Evolutionary conservation across 129 eudicot species (phyloP), one percentile per base, ranked within the genome.

Genomic region (Erigeron canadensis): DNA sequence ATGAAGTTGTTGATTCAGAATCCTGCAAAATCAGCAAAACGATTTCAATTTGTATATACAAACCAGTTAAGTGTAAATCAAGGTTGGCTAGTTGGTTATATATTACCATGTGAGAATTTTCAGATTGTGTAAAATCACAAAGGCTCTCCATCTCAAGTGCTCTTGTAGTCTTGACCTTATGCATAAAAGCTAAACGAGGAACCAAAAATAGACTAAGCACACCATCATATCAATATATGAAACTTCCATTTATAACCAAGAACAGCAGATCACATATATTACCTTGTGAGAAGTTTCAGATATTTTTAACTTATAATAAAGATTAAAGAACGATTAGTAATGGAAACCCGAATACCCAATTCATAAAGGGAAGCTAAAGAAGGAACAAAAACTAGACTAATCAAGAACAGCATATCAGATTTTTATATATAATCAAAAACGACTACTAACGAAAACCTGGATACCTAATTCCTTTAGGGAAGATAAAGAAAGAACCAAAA

Each of bases 81-180:
- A 28, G 34, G 34, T 1, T 28, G 34, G 34, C 3, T 28, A 28
- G 34, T 28, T 28, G 1, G 34, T 44, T 23, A 55, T 12, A 10
- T 39, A 44, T 37, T 79, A 86, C 88, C 88, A 74, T 79, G 43
- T 83, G 70, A 48, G 57, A 44, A 42, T 62, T 69, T 48, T 85
- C 90, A 3, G 80, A 77, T 70, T 84, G 82, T 5, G 70, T 75
- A 45, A 87, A 94, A 76, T 94, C 91, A 71, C 96, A 87, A 42
- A 84, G 83, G 82, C 80, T 89, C 16, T 84, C 87, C 51, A 83
- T 75, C 68, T 85, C 83, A 71, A 89, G 79, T 2, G 85, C 56
- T 81, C 98, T 82, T 68, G 56, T 74, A 21, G 93, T 83, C 84
- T 83, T 89, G 59, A 94, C 87, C 89, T 84, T 85, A 23, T 84